Percentiles rank a stretch among this genome's conserved stretches.
phyloP scores from a whole-genome alignment of 2,329 filamentous ascomycete species.

The Fusarium incarnatum region DNA sequence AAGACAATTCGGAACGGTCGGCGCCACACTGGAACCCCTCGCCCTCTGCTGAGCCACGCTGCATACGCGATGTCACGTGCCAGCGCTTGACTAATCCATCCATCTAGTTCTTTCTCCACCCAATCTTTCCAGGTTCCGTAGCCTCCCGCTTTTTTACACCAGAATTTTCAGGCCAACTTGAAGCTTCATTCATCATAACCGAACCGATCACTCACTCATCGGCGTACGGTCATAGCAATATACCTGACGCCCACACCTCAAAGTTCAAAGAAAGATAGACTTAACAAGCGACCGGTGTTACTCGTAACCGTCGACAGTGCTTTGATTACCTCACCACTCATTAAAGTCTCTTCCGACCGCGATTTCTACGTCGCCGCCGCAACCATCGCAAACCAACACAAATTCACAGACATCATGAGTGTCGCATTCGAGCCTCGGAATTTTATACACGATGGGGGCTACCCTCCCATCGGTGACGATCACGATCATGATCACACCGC shows the following conservation, averaged over 20 bases:
- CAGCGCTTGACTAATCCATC: constrained; percentile 46
- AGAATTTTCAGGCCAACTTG: constrained; percentile 52
- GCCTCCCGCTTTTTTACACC: constrained; percentile 49
- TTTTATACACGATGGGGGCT: constrained; percentile 62
- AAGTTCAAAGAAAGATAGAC: neutral
- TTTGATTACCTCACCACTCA: constrained; percentile 25
- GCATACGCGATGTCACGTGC: constrained; percentile 48
- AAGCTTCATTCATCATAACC: constrained; percentile 39
- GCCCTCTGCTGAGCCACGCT: constrained; percentile 40
- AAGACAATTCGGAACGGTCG: constrained; percentile 37
- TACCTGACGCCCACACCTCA: neutral
- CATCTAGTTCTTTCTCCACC: constrained; percentile 40
- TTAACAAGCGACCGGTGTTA: neutral
- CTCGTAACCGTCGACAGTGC: neutral
- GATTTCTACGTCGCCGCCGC: constrained; percentile 28
- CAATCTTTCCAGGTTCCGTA: constrained; percentile 33
- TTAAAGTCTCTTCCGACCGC: constrained; percentile 22
- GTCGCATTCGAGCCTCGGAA: constrained; percentile 64
- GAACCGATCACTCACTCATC: constrained; percentile 24
- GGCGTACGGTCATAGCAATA: constrained; percentile 19
- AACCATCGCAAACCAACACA: constrained; percentile 18
- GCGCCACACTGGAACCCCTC: constrained; percentile 33
- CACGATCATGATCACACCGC: constrained; percentile 57
- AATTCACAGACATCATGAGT: constrained; percentile 56
- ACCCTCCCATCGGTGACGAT: constrained; percentile 60